These are phyloP conservation scores for Dictyostelium discoideum DNA, from an alignment of 78 protist genomes.

Conservation along the genomic window DNA sequence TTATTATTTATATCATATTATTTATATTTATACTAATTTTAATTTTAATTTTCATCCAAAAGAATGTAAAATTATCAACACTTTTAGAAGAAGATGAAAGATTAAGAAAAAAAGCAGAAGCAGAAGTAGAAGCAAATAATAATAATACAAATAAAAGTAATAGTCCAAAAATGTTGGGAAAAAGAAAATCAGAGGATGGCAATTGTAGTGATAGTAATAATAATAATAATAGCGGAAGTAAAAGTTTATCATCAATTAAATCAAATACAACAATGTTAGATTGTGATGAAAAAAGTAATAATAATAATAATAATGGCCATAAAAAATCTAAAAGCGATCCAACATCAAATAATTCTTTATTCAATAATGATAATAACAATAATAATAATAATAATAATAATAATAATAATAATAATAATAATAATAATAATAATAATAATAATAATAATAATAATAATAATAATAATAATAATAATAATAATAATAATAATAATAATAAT, in stretches of 20 bases:
- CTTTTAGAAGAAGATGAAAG: conserved; percentile 38
- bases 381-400: background rate
- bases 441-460: background rate
- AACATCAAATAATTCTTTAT: background rate
- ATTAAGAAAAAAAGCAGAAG: background rate
- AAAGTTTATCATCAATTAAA: background rate
- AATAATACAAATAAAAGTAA: background rate
- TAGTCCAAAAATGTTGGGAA: conserved; percentile 20
- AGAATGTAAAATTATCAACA: conserved; percentile 8
- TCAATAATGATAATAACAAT: background rate
- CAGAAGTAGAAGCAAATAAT: background rate
- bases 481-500: background rate
- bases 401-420: background rate
- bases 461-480: background rate
- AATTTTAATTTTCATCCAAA: background rate
- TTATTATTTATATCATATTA: background rate
- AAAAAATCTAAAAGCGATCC: conserved; percentile 24
- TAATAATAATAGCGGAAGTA: background rate
- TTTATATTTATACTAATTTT: background rate
- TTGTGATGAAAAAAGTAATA: background rate
- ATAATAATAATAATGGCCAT: background rate
- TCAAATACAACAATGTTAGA: background rate
- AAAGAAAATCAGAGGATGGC: conserved; percentile 60
- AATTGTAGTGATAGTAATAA: background rate
- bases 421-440: background rate